Evolutionary conservation across 495 filamentous ascomycete species (phyloP), one percentile per base, ranked within the genome.

Genomic region (Achaetomiella virescens): DNA sequence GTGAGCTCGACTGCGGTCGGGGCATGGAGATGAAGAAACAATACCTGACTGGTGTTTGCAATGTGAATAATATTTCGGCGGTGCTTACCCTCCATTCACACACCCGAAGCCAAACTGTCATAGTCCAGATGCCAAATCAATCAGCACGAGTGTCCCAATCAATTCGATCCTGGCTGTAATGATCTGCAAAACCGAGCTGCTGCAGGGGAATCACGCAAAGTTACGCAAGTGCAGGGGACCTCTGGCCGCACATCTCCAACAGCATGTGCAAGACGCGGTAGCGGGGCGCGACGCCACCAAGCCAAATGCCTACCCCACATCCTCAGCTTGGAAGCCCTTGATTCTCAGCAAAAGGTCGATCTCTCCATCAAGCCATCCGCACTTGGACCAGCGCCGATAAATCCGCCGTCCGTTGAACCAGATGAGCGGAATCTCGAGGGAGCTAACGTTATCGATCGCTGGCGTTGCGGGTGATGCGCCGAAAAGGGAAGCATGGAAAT

Each of bases 21-120:
- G 60, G 45, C 58, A 67, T 61, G 58, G 61, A 61, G 66, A 67
- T 67, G 68, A 63, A 62, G 51, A n/a, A n/a, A n/a, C n/a, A n/a
- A n/a, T n/a, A n/a, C n/a, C n/a, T n/a, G n/a, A n/a, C n/a, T n/a
- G n/a, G n/a, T n/a, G n/a, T n/a, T n/a, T n/a, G n/a, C n/a, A n/a
- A n/a, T n/a, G n/a, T n/a, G n/a, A n/a, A n/a, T n/a, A n/a, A n/a
- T n/a, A n/a, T n/a, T n/a, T 31, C 27, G 27, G 4, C 27, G 9
- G 4, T 9, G 9, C 27, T 31, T 9, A 5, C 27, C 27, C 27
- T 31, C 27, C 9, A 9, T 31, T 31, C 4, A 31, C 9, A 4
- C 4, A 9, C 27, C 4, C 27, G 27, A 31, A 31, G 27, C 27
- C 27, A n/a, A n/a, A n/a, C n/a, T n/a, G n/a, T n/a, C n/a, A n/a